Conservation (phyloP, 179 eudicot species). For the Beta lomatogona region DNA sequence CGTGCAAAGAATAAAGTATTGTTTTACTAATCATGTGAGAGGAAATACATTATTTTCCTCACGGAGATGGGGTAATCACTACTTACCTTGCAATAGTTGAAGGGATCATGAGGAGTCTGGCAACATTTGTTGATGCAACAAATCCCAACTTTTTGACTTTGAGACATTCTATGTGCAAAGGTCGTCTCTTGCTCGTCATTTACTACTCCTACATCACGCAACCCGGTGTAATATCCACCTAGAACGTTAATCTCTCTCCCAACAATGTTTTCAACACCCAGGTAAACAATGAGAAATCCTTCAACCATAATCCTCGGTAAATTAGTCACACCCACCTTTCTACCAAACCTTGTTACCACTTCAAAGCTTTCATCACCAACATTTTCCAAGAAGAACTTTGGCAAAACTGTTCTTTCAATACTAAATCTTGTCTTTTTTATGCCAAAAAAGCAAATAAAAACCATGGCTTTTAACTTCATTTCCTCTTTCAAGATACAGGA, state of each 20-base stretch:
- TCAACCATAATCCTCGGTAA: slow-evolving; percentile 37
- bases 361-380: slow-evolving; percentile 31
- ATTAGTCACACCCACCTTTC: slow-evolving; percentile 27
- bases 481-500: slow-evolving; percentile 16
- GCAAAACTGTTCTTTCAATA: slow-evolving; percentile 30
- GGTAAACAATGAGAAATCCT: slow-evolving; percentile 22
- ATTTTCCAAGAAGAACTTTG: slow-evolving; percentile 32
- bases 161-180: slow-evolving; percentile 10
- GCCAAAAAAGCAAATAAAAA: slow-evolving; percentile 29
- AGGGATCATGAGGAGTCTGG: slow-evolving; percentile 11
- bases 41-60: no score
- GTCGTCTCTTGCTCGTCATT: not conserved
- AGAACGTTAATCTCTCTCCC: slow-evolving; percentile 26
- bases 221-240: slow-evolving; percentile 33
- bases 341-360: slow-evolving; percentile 31
- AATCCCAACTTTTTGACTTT: slow-evolving; percentile 23
- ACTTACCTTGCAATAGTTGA: slow-evolving; percentile 25
- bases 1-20: no score
- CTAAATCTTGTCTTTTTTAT: slow-evolving; percentile 6
- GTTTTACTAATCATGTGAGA: no score
- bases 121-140: not conserved
- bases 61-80: no score
- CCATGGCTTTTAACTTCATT: slow-evolving; percentile 23
- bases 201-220: slow-evolving; percentile 11
- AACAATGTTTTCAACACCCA: slow-evolving; percentile 27